Percentiles rank a stretch among this genome's conserved stretches.
Evolutionary conservation across 2,329 filamentous ascomycete genomes (phyloP).

Genomic region (Passalora sequoiae): DNA sequence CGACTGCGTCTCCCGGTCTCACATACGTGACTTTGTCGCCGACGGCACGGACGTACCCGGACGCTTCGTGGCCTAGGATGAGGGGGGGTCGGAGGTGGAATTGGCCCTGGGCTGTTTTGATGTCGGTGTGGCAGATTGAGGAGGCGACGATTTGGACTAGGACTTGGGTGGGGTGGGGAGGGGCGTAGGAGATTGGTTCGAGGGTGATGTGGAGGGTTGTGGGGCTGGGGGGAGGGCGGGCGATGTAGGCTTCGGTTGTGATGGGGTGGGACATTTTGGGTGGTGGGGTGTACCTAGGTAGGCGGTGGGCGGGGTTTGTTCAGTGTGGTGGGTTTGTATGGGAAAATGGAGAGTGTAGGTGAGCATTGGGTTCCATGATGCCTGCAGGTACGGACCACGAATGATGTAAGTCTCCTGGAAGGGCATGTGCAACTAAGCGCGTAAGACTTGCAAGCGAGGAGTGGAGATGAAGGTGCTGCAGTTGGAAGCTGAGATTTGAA

Average conservation of each 20-base stretch:
- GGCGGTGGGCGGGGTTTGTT: no score
- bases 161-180: conserved; percentile 13
- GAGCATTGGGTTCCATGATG: no score
- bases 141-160: conserved; percentile 21
- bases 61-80: conserved; percentile 25
- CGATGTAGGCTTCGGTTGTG: conserved; percentile 22
- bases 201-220: conserved; percentile 7
- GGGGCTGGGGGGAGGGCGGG: conserved; percentile 7
- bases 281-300: no score
- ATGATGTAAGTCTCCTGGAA: no score
- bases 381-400: no score
- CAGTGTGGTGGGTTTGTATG: no score
- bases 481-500: not conserved
- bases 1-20: conserved; percentile 16
- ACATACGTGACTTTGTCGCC: conserved; percentile 15
- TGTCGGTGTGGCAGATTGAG: conserved; percentile 22
- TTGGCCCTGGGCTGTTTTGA: conserved; percentile 18
- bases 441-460: not conserved
- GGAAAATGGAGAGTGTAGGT: no score
- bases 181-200: conserved; percentile 16
- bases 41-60: conserved; percentile 16
- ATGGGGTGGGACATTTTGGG: conserved; percentile 8
- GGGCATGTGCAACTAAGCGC: no score
- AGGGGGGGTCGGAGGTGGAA: conserved; percentile 23
- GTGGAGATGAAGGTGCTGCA: not conserved